phyloP scores from a whole-genome alignment of 345 rosid species.

The Adansonia digitata region DNA sequence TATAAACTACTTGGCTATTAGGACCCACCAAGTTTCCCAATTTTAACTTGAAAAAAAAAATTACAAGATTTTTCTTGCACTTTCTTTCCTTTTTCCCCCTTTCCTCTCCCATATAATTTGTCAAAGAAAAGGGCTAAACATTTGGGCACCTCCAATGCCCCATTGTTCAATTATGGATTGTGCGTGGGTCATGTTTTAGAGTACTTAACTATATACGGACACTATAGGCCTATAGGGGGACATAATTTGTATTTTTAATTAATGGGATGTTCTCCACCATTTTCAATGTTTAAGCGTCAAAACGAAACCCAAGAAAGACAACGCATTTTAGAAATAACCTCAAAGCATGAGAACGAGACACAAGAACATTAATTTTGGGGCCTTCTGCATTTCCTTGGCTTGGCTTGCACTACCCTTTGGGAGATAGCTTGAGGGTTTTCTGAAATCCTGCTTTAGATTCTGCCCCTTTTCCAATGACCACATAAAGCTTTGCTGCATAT shows the following conservation, averaged over 20 bases:
- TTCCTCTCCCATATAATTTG: neutral
- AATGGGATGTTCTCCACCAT: neutral
- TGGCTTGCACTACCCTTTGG: slow-evolving; percentile 9
- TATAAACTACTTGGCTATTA: neutral
- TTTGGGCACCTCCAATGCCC: neutral
- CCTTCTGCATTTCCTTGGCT: neutral
- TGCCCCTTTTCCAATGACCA: neutral
- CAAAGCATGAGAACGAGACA: neutral
- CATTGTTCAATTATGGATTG: neutral
- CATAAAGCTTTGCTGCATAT: neutral
- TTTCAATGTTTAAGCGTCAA: neutral
- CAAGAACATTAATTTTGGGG: neutral
- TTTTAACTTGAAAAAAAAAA: neutral
- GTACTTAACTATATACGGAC: neutral
- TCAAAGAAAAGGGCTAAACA: neutral
- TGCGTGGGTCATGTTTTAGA: neutral
- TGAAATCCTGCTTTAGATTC: slow-evolving; percentile 10
- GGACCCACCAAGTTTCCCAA: neutral
- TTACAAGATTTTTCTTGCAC: neutral
- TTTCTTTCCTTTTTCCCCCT: neutral
- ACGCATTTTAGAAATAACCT: neutral
- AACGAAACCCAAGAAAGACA: slow-evolving; percentile 11
- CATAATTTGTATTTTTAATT: neutral
- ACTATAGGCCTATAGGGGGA: neutral
- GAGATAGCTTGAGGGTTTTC: slow-evolving; percentile 16